phyloP scores from a whole-genome alignment of 2,329 filamentous ascomycete genomes.

The Penicillium hesseltinei region DNA sequence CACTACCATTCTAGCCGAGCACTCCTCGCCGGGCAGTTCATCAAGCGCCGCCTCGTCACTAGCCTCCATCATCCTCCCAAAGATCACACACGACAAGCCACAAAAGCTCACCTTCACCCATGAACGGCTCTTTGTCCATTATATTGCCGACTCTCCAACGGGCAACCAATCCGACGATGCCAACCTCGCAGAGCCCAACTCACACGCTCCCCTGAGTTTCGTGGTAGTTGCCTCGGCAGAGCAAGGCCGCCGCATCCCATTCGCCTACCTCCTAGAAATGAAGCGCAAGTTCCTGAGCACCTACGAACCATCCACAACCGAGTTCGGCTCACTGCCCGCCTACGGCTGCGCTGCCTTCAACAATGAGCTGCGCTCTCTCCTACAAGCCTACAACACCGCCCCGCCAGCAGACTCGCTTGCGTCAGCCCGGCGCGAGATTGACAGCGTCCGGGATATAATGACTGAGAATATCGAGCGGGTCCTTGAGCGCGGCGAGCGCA shows the following conservation, averaged over 20 bases:
- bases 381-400: conserved; percentile 81
- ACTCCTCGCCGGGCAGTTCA: conserved; percentile 79
- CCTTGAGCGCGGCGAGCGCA: conserved; percentile 84
- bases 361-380: conserved; percentile 68
- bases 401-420: conserved; percentile 75
- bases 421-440: conserved; percentile 84
- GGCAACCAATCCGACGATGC: conserved; percentile 44
- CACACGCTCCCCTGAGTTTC: conserved; percentile 82
- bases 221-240: conserved; percentile 80
- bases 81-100: conserved; percentile 75
- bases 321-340: conserved; percentile 75
- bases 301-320: conserved; percentile 64
- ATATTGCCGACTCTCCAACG: conserved; percentile 81
- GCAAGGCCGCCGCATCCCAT: conserved; percentile 83
- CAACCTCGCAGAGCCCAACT: conserved; percentile 47
- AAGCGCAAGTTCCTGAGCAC: conserved; percentile 79
- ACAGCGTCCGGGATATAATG: conserved; percentile 90
- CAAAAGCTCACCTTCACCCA: conserved; percentile 95
- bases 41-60: conserved; percentile 84
- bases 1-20: conserved; percentile 88
- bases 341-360: conserved; percentile 94
- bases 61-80: conserved; percentile 90
- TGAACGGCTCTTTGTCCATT: conserved; percentile 89
- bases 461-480: conserved; percentile 90
- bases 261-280: conserved; percentile 87